These are phyloP conservation scores for Didymella pinodella DNA, from an alignment of 2,329 filamentous ascomycete species.

Conservation along the genomic window DNA sequence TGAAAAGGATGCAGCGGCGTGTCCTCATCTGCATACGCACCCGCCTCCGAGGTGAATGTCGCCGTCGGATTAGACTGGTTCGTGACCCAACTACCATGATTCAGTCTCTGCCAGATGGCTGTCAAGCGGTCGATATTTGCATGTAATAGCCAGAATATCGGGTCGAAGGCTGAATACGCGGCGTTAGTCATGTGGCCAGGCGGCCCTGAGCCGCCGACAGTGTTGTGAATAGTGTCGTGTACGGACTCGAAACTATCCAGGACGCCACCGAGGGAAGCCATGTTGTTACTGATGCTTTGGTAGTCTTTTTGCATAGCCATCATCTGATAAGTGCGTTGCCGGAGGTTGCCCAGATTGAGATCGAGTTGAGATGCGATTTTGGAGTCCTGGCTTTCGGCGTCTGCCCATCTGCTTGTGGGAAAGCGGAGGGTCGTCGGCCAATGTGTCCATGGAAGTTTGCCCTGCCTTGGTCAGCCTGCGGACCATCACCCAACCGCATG, in stretches of 20 bases:
- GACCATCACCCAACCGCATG: background rate
- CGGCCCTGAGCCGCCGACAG: conserved; percentile 34
- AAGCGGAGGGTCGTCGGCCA: conserved; percentile 55
- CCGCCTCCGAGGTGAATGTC: conserved; percentile 67
- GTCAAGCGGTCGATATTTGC: conserved; percentile 76
- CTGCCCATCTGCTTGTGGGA: conserved; percentile 24
- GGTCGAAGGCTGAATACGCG: conserved; percentile 81
- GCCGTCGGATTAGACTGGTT: conserved; percentile 61
- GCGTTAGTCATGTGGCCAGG: conserved; percentile 61
- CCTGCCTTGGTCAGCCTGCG: conserved; percentile 10
- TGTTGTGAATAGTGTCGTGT: conserved; percentile 42
- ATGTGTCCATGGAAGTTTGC: conserved; percentile 25
- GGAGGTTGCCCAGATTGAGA: conserved; percentile 68
- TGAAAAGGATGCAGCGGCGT: conserved; percentile 74
- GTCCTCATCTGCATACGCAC: conserved; percentile 62
- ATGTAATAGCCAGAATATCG: conserved; percentile 81
- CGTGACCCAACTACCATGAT: conserved; percentile 72
- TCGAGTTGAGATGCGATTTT: conserved; percentile 57
- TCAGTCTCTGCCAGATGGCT: conserved; percentile 78
- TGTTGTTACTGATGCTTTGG: conserved; percentile 70
- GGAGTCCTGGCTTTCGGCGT: conserved; percentile 36
- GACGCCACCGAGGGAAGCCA: conserved; percentile 30
- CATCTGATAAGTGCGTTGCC: conserved; percentile 64
- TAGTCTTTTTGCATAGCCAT: conserved; percentile 60
- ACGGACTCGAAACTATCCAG: conserved; percentile 38